These are phyloP conservation scores for Cryphonectria naterciae DNA, from an alignment of 2,329 filamentous ascomycete species.

Conservation along the genomic window DNA sequence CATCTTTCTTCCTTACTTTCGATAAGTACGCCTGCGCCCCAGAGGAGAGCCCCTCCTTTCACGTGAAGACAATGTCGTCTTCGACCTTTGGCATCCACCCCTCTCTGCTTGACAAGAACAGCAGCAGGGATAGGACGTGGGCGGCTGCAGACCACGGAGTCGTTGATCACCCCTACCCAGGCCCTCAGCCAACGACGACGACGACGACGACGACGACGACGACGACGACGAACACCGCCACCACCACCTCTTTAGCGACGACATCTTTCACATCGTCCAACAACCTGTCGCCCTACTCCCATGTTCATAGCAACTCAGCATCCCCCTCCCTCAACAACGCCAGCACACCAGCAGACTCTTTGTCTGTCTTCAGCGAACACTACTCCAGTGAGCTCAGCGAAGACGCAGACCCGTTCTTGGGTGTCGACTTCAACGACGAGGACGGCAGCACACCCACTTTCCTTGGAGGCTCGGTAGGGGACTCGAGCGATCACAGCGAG, in stretches of 20 bases:
- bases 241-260: slow-evolving; percentile 33
- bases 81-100: slow-evolving; percentile 27
- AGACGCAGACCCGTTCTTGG: slow-evolving; percentile 55
- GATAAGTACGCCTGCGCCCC: slow-evolving; percentile 27
- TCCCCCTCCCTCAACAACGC: slow-evolving; percentile 45
- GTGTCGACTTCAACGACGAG: slow-evolving; percentile 51
- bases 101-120: slow-evolving; percentile 28
- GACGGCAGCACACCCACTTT: slow-evolving; percentile 45
- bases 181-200: neutral
- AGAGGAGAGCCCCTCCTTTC: slow-evolving; percentile 24
- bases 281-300: slow-evolving; percentile 49
- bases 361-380: slow-evolving; percentile 48
- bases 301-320: slow-evolving; percentile 43
- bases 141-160: slow-evolving; percentile 9
- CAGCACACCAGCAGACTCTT: slow-evolving; percentile 55
- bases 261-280: slow-evolving; percentile 43
- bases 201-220: neutral
- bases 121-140: slow-evolving; percentile 25
- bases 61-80: slow-evolving; percentile 32
- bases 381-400: slow-evolving; percentile 54
- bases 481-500: slow-evolving; percentile 23
- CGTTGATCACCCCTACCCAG: slow-evolving; percentile 28
- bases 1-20: slow-evolving; percentile 13
- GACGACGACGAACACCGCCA: neutral
- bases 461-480: neutral